A percentile compares a stretch with the other conserved stretches of the same genome.
Evolutionary conservation across 129 eudicot species (phyloP).

Genomic region (Flaveria bidentis): DNA sequence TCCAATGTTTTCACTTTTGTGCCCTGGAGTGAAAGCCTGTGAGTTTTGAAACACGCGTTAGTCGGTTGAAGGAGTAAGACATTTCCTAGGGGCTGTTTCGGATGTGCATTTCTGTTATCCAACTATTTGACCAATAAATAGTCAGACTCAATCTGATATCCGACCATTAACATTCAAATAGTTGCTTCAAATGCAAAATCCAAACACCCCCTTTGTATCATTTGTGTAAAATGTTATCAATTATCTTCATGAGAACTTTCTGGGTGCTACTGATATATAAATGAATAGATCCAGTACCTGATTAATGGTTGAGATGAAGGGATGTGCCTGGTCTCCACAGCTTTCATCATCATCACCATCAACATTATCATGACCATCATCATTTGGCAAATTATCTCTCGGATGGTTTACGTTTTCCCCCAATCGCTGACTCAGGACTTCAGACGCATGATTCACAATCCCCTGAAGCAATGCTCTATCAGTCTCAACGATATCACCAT

Average conservation of each 20-base stretch:
- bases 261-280: not conserved
- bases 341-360: constrained; percentile 38
- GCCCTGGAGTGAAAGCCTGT: constrained; percentile 39
- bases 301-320: constrained; percentile 30
- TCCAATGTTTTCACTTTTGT: constrained; percentile 38
- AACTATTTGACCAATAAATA: too few species aligned
- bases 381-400: not conserved
- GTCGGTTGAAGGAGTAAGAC: not conserved
- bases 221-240: not conserved
- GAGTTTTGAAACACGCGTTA: not conserved
- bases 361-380: constrained; percentile 27
- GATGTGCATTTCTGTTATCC: too few species aligned
- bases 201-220: not conserved
- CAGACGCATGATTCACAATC: constrained; percentile 45
- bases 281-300: constrained; percentile 37
- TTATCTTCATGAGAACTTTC: not conserved
- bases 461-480: constrained; percentile 44
- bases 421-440: constrained; percentile 38
- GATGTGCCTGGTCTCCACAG: constrained; percentile 35
- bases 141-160: not conserved
- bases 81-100: too few species aligned
- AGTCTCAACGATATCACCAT: constrained; percentile 43
- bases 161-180: not conserved
- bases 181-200: too few species aligned
- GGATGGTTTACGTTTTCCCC: constrained; percentile 30